Evolutionary conservation across 495 filamentous ascomycete genomes (phyloP).

Genomic region (Sporormia fimetaria): DNA sequence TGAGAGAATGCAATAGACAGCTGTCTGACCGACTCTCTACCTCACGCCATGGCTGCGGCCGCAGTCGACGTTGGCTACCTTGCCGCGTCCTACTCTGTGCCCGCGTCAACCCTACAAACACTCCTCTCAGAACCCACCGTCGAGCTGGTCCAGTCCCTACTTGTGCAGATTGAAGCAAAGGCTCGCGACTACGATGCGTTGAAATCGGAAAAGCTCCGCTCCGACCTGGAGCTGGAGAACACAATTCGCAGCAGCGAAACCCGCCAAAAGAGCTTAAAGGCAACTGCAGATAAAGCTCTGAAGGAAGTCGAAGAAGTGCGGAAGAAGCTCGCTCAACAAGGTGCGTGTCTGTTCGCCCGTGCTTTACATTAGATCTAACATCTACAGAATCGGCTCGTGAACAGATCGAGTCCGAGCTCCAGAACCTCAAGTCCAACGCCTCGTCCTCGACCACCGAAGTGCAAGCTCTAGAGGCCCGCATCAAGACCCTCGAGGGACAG

Average conservation of each 20-base stretch:
- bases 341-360: constrained; percentile 37
- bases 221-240: constrained; percentile 89
- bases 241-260: constrained; percentile 69
- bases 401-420: constrained; percentile 70
- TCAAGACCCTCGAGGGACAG: constrained; percentile 74
- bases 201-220: constrained; percentile 68
- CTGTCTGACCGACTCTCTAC: not conserved
- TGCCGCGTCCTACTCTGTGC: constrained; percentile 59
- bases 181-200: constrained; percentile 69
- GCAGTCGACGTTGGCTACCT: constrained; percentile 66
- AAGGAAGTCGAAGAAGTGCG: constrained; percentile 63
- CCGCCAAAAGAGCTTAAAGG: constrained; percentile 67
- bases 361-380: constrained; percentile 10
- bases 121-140: constrained; percentile 61
- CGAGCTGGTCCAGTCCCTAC: constrained; percentile 60
- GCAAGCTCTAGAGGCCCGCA: constrained; percentile 61
- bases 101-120: constrained; percentile 52
- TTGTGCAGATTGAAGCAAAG: constrained; percentile 55
- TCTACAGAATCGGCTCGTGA: constrained; percentile 48
- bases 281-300: constrained; percentile 65
- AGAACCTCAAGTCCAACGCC: constrained; percentile 62
- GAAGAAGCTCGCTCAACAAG: constrained; percentile 67
- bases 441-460: constrained; percentile 67
- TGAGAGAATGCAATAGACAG: too few relatives aligned
- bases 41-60: constrained; percentile 57